Conservation (phyloP, 2,329 filamentous ascomycete genomes). For the Fusarium xyrophilum region DNA sequence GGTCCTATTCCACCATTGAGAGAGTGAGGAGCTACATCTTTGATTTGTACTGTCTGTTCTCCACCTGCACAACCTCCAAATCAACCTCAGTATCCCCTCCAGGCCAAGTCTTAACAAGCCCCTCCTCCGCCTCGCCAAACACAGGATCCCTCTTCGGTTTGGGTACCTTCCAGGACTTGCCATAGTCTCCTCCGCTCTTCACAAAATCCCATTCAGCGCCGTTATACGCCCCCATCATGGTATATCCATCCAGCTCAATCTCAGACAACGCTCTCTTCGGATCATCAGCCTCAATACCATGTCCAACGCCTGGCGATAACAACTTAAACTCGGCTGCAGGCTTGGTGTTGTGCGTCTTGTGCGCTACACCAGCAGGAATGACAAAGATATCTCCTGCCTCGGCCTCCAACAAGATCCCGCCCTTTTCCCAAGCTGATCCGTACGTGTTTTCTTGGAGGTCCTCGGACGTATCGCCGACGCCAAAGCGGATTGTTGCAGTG, state of each 20-base stretch:
- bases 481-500: constrained; percentile 60
- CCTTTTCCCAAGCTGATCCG: constrained; percentile 51
- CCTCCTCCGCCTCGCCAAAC: constrained; percentile 6
- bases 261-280: constrained; percentile 46
- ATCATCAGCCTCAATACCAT: constrained; percentile 47
- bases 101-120: constrained; percentile 22
- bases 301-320: constrained; percentile 53
- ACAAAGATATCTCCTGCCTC: constrained; percentile 64
- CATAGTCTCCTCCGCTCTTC: constrained; percentile 29
- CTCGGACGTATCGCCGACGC: constrained; percentile 56
- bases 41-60: constrained; percentile 2
- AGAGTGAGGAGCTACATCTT: neutral
- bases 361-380: constrained; percentile 62
- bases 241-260: constrained; percentile 45
- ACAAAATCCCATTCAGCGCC: constrained; percentile 36
- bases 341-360: constrained; percentile 58
- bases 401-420: constrained; percentile 57
- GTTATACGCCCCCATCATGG: constrained; percentile 58
- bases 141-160: constrained; percentile 33
- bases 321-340: constrained; percentile 46
- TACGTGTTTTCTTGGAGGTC: constrained; percentile 51
- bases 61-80: neutral
- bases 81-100: constrained; percentile 5
- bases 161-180: constrained; percentile 28
- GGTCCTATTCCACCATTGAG: accelerated